Base-by-base conservation (phyloP, 1,284 basidiomycete species). In the Cryptococcus sp. region DNA sequence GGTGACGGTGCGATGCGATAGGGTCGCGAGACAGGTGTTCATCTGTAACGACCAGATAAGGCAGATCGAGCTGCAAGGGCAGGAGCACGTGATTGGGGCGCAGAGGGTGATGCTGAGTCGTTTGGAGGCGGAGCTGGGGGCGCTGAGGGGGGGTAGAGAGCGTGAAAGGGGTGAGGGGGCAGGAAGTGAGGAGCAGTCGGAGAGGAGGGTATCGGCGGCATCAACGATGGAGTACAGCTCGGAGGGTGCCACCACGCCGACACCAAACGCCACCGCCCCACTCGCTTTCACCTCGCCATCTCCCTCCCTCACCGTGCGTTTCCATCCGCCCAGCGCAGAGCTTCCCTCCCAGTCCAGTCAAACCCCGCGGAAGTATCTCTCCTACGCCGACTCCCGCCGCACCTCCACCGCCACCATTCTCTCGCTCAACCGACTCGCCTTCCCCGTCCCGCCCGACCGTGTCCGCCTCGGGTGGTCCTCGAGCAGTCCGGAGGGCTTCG, bases 31-130 rank as follows among this genome's bases (percentile, higher is more conserved):
- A 23, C 66, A 68, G 59, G 50, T 68, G 13, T 60, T 59, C 39
- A 63, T 68, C 36, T 65, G 66, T 47, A 65, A 66, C 33, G 66
- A 68, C 44, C 66, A 68, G 49, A 61, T 68, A 35, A 46, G 60
- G 42, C 66, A 68, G 47, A 68, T 68, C 15, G 58, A 65, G 53
- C 38, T 60, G 18, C 55, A 62, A 44, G 45, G 50, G 16, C 50
- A 50, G 42, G 60, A 65, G 38, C 66, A 68, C 52, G 23, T 46
- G n/a, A 38, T 61, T 12, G 63, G 61, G 3, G 52, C 44, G 5
- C 38, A 62, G 48, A 56, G 53, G 18, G 23, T 58, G 6, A 42
- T 43, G 33, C 45, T 59, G 40, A 47, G 38, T 38, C 28, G 43
- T 20, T 23, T 24, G 36, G 50, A 48, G 35, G 33, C 21, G 38